Base-by-base conservation (phyloP, 2,329 filamentous ascomycete genomes). In the Fusarium camptoceras region DNA sequence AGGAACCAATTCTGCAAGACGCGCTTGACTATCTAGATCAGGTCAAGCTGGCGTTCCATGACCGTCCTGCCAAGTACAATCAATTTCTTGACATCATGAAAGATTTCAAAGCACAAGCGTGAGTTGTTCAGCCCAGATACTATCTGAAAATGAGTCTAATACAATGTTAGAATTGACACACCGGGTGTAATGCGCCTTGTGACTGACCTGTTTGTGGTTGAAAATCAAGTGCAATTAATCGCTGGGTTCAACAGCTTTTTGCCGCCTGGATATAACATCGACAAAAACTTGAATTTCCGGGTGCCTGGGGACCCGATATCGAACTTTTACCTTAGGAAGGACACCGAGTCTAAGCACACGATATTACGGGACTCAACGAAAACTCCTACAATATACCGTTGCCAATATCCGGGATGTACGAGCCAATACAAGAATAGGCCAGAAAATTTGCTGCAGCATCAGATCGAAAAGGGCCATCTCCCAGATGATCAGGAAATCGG, bases 361-460 rank as follows among this genome's bases (percentile, higher is more conserved):
- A 86, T 84, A 74, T 78, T 84, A 62, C 83, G 86, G 75, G 86
- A 88, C 76, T 83, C 84, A 51, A 78, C 78, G 15, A 81, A 78
- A 5, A 84, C 84, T 34, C 83, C 84, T 10, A 79, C 80, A 64
- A 86, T 87, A 46, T 88, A 85, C 76, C 81, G 81, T 63, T 88
- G 86, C 66, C 81, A 82, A 5, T 88, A 76, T 50, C 86, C 85
- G 4, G 85, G 84, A 5, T 88, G 86, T 72, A 83, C 78, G 24
- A 87, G 85, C 72, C 82, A 84, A 70, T 88, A 86, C 73, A 86
- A 83, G 76, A 88, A 88, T 70, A 81, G 86, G 15, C 82, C 81
- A 27, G 86, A 88, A 71, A 88, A 88, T 58, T 75, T 88, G 66
- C 80, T 83, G 61, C 85, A 88, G 73, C 86, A 88, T 71, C 84